These are phyloP conservation scores for Boechera divaricarpa DNA, from an alignment of 345 rosid genomes.

Conservation along the genomic window DNA sequence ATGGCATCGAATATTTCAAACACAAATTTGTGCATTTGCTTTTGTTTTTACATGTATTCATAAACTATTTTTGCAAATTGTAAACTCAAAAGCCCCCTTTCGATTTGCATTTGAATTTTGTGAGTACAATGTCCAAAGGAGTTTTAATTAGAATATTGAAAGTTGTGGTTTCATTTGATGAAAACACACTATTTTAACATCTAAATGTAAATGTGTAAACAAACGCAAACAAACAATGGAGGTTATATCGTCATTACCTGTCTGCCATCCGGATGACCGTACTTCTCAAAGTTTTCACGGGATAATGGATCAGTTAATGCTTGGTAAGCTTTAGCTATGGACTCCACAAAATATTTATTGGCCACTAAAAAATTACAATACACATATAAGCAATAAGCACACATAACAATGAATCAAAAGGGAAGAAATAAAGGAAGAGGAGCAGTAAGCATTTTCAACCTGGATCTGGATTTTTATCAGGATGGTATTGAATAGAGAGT, in stretches of 20 bases:
- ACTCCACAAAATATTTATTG: conserved; percentile 82
- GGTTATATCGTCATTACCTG: conserved; percentile 57
- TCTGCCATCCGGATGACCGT: conserved; percentile 99
- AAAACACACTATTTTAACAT: neutral
- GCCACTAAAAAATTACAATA: conserved; percentile 63
- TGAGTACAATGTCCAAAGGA: neutral
- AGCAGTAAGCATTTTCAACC: conserved; percentile 59
- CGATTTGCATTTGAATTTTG: neutral
- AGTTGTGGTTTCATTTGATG: neutral
- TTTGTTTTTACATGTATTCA: conserved; percentile 1
- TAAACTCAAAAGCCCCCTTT: neutral
- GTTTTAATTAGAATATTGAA: neutral
- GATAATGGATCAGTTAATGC: conserved; percentile 92
- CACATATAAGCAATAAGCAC: conserved; percentile 21
- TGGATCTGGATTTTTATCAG: conserved; percentile 99
- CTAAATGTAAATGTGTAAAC: neutral
- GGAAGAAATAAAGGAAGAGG: conserved; percentile 6
- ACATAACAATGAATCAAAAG: conserved; percentile 4
- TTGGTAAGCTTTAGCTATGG: conserved; percentile 93
- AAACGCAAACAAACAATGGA: neutral
- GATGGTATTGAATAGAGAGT: conserved; percentile 92
- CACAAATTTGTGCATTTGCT: neutral
- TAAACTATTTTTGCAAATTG: neutral
- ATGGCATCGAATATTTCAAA: neutral
- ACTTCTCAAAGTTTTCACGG: conserved; percentile 96